phyloP scores from a whole-genome alignment of 2,329 filamentous ascomycete genomes.

The Macrophomina pseudophaseolina region DNA sequence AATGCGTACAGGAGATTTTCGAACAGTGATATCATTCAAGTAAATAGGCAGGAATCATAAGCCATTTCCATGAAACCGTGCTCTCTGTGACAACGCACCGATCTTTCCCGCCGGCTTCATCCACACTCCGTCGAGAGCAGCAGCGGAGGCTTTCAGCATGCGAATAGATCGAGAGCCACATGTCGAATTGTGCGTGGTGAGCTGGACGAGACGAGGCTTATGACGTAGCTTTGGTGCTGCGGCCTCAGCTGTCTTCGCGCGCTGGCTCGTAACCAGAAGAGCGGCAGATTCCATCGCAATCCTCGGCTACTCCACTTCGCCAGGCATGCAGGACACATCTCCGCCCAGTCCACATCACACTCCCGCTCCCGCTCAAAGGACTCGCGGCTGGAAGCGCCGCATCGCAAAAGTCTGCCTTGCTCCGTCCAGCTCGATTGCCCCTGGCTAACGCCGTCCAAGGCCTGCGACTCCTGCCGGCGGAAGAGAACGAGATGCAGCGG shows the following conservation, averaged over 20 bases:
- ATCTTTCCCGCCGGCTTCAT: neutral
- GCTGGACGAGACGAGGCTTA: neutral
- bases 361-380: neutral
- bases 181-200: too few relatives aligned
- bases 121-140: neutral
- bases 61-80: neutral
- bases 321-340: conserved; percentile 3
- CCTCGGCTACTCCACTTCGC: neutral
- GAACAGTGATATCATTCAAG: neutral
- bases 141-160: neutral
- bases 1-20: neutral
- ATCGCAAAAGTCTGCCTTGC: neutral
- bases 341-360: neutral
- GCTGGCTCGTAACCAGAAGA: neutral
- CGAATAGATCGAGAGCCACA: neutral
- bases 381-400: conserved; percentile 15
- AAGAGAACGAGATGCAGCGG: conserved; percentile 11
- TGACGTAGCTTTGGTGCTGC: neutral
- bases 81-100: neutral
- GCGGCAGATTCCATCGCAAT: neutral
- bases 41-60: neutral
- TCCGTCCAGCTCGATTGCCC: neutral
- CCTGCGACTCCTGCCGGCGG: conserved; percentile 9
- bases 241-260: neutral
- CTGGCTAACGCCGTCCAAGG: neutral